Conservation (phyloP, 495 filamentous ascomycete species). For the Aspergillus bertholletiae region DNA sequence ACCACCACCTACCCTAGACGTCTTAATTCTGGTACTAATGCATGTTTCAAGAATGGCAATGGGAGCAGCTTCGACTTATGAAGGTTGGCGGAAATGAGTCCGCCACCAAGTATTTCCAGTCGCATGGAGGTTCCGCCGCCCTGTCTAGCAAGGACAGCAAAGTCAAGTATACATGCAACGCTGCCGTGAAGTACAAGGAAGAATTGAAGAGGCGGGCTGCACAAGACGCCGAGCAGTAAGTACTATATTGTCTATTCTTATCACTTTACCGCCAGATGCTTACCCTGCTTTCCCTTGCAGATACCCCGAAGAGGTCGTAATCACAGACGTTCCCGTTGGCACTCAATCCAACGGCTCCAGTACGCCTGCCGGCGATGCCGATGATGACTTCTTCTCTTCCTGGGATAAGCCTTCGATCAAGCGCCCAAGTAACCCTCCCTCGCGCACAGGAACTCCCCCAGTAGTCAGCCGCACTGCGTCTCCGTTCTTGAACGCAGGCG, state of each 20-base stretch:
- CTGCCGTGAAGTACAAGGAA: conserved; percentile 94
- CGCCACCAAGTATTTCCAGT: conserved; percentile 95
- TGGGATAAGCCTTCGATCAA: conserved; percentile 99
- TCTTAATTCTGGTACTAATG: conserved; percentile 16
- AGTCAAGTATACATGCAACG: conserved; percentile 89
- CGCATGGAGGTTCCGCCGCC: conserved; percentile 88
- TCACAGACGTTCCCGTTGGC: conserved; percentile 68
- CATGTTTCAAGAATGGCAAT: conserved; percentile 82
- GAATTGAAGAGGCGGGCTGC: conserved; percentile 81
- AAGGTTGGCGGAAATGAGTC: conserved; percentile 98
- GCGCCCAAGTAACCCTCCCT: conserved; percentile 89
- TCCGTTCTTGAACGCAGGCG: conserved; percentile 75
- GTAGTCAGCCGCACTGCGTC: conserved; percentile 79
- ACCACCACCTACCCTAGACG: background rate
- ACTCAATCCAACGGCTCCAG: conserved; percentile 56
- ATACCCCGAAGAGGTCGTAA: conserved; percentile 80
- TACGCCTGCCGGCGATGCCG: conserved; percentile 72
- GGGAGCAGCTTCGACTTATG: conserved; percentile 97
- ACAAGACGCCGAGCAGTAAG: conserved; percentile 74
- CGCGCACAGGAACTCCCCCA: conserved; percentile 84
- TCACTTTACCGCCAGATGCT: background rate
- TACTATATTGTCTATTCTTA: background rate
- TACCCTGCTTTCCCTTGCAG: conserved; percentile 40
- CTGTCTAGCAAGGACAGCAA: conserved; percentile 94
- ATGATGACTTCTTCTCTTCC: conserved; percentile 96